Evolutionary conservation across 2,329 filamentous ascomycete species (phyloP), one percentile per base, ranked within the genome.

Genomic region (Shiraia bambusicola): DNA sequence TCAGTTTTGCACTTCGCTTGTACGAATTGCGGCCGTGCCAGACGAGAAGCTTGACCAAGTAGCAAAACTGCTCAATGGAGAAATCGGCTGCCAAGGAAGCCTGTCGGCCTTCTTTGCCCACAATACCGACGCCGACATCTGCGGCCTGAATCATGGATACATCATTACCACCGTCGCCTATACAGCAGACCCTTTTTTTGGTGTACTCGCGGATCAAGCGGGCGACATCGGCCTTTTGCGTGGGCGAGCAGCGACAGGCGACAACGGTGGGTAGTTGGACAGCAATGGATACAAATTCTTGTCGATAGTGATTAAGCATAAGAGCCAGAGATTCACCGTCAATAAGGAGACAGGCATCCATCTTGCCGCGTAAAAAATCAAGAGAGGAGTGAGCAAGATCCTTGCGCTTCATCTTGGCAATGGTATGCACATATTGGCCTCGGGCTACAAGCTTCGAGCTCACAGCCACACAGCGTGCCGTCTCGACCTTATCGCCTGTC

Each of bases 101-200:
- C 73, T 98, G 93, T 15, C 88, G 83, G 25, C 93, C 93, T 74
- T 98, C 93, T 74, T 98, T 98, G 46, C 93, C 93, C 1, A 97
- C 93, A 49, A 98, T 98, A 47, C 93, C 93, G 17, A 98, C 92
- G 47, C 94, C 94, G 0, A 98, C 91, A 61, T 98, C 93, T 1
- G 94, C 93, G 6, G 93, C 92, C 74, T 97, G 93, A 56, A 98
- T 98, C 93, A 98, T 98, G 55, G 86, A 92, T 4, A 98, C 93
- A 66, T 98, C 94, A 70, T 98, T 98, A 58, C 94, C 93, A 53
- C 93, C 93, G 63, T 98, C 93, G 27, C 93, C 93, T 55, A 98
- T 98, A 65, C 93, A 97, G 72, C 91, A 95, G 12, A 97, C 88
- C 11, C 94, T 86, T 70, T 97, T 97, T 69, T 88, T 90, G 14